Conservation (phyloP, 2,329 filamentous ascomycete species). For the Paracoccidioides brasiliensis region DNA sequence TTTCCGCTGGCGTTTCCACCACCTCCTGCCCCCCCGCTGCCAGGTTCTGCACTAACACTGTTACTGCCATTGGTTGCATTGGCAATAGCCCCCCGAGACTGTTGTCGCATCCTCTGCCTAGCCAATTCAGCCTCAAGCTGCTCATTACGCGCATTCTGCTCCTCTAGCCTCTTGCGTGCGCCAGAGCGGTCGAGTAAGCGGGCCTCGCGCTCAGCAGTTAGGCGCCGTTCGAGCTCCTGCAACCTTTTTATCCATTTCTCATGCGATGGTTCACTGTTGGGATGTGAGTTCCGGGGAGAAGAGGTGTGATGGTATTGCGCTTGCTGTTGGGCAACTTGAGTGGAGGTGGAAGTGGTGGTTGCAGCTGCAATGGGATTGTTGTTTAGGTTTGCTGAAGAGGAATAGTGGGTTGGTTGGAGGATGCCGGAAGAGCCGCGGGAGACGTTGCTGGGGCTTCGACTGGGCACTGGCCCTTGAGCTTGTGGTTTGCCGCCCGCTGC, state of each 20-base stretch:
- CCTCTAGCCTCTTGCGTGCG: slow-evolving; percentile 65
- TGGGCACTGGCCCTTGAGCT: slow-evolving; percentile 15
- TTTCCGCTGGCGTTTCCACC: background rate
- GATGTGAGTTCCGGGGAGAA: background rate
- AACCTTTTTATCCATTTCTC: slow-evolving; percentile 75
- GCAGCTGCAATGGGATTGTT: slow-evolving; percentile 8
- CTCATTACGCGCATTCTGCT: slow-evolving; percentile 60
- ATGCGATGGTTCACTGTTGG: slow-evolving; percentile 35
- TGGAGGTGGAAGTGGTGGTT: background rate
- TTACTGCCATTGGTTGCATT: background rate
- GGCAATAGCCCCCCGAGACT: background rate
- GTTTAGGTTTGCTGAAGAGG: slow-evolving; percentile 20
- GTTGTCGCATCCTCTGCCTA: background rate
- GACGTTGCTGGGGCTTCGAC: slow-evolving; percentile 12
- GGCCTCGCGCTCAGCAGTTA: slow-evolving; percentile 83
- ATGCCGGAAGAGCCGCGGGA: slow-evolving; percentile 22
- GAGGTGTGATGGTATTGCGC: slow-evolving; percentile 1
- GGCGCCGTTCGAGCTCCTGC: slow-evolving; percentile 71
- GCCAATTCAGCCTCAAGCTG: slow-evolving; percentile 54
- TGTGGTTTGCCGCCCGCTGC: slow-evolving; percentile 14
- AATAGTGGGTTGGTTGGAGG: slow-evolving; percentile 22
- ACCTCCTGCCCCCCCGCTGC: background rate
- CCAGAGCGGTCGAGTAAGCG: slow-evolving; percentile 72
- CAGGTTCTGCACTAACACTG: too few species aligned
- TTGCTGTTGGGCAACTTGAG: background rate